phyloP scores from a whole-genome alignment of 305 asterid genomes.

The Salvia sclarea region DNA sequence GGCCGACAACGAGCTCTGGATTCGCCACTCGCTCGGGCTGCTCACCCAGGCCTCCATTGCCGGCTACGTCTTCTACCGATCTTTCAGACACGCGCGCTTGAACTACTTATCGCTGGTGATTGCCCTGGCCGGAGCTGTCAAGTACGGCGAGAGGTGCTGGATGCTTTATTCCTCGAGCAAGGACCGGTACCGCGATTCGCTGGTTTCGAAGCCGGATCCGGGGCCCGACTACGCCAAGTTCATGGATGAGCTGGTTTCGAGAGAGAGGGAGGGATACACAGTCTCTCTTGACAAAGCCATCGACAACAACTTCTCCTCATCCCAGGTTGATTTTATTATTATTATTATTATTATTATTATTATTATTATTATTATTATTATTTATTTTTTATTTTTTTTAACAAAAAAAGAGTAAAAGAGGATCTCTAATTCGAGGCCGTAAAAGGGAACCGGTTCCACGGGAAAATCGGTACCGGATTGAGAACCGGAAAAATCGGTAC shows the following conservation, averaged over 20 bases:
- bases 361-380: too few relatives aligned
- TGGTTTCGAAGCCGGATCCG: conserved; percentile 49
- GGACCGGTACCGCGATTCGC: conserved; percentile 32
- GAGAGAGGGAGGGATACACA: conserved; percentile 40
- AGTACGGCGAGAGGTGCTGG: conserved; percentile 45
- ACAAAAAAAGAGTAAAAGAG: too few relatives aligned
- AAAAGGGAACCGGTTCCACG: too few relatives aligned
- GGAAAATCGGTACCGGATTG: too few relatives aligned
- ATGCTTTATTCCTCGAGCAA: conserved; percentile 40
- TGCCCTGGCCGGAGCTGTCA: conserved; percentile 40
- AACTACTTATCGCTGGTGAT: conserved; percentile 20
- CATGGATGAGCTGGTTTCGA: conserved; percentile 44
- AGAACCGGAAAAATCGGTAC: too few relatives aligned
- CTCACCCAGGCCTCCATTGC: conserved; percentile 40
- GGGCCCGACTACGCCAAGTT: conserved; percentile 56
- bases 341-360: too few relatives aligned
- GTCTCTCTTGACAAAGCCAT: conserved; percentile 23
- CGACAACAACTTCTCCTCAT: too few relatives aligned
- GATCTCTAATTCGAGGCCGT: too few relatives aligned
- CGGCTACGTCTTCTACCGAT: conserved; percentile 37
- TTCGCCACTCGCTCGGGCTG: conserved; percentile 43
- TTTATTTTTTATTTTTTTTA: too few relatives aligned
- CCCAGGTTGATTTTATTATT: too few relatives aligned
- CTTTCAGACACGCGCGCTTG: not conserved
- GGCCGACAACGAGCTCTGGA: conserved; percentile 65